Conservation (phyloP, 768 basidiomycete genomes). For the Clitopilus hobsonii region DNA sequence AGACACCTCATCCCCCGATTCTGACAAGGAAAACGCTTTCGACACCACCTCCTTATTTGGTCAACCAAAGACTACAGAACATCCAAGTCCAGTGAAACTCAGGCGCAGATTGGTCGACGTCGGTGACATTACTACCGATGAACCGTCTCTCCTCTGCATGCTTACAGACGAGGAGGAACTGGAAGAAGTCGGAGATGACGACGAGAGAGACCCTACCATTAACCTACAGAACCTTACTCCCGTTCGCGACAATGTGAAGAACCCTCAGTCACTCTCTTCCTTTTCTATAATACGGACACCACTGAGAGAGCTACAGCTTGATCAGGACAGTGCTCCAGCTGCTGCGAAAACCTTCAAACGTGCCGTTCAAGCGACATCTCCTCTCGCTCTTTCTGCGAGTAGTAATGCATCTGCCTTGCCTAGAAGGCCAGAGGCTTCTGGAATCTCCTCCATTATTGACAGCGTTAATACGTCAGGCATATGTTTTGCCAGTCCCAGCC, state of each 20-base stretch:
- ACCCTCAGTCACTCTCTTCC: constrained; percentile 5
- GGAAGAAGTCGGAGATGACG: constrained; percentile 23
- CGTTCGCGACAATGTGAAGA: constrained; percentile 3
- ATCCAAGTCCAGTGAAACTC: constrained; percentile 21
- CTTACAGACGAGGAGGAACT: constrained; percentile 29
- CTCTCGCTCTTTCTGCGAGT: constrained; percentile 12
- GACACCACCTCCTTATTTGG: constrained; percentile 30
- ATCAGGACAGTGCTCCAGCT: constrained; percentile 29
- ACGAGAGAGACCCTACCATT: constrained; percentile 34
- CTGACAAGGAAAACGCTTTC: constrained; percentile 44
- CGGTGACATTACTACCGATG: constrained; percentile 42
- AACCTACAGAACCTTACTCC: constrained; percentile 28
- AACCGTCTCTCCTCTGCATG: constrained; percentile 25
- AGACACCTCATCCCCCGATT: constrained; percentile 25
- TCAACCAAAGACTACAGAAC: constrained; percentile 16
- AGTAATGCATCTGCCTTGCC: constrained; percentile 7
- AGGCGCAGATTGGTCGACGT: constrained; percentile 43
- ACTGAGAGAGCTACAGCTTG: constrained; percentile 27
- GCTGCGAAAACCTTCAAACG: constrained; percentile 26
- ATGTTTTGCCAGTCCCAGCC: constrained; percentile 12
- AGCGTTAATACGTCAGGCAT: constrained; percentile 14
- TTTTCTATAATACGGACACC: constrained; percentile 30
- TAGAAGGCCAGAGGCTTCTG: constrained; percentile 6
- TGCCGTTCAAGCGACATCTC: constrained; percentile 12
- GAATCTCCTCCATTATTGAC: constrained; percentile 13